Base-by-base conservation (phyloP, 441 rosid genomes). In the Mallotus japonicus region DNA sequence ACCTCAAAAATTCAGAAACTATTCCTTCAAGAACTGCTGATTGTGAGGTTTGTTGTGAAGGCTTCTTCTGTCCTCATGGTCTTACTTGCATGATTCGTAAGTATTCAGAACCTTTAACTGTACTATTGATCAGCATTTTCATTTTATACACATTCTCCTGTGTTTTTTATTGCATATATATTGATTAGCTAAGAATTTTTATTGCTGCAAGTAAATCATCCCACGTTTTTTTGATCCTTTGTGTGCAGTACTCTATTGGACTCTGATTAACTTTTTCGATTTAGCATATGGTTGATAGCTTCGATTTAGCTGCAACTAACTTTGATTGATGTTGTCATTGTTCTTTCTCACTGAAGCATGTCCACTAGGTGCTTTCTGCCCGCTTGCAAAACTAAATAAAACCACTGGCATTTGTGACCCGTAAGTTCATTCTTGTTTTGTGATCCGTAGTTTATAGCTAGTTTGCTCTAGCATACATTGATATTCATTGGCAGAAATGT, bases 21-120 rank as follows among this genome's bases (percentile, higher is more conserved):
- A 82, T 89, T 28, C 98, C 96, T 62, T 57, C 55, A 16, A 85
- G 97, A 78, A 83, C 87, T 67, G 69, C 71, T 49, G 57, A 72
- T 55, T 95, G 98, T 42, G 76, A 73, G 3, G 76, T 92, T 53
- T 95, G 99, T 46, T 95, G 98, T 32, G 91, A 86, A 66, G 99
- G 99, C 46, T 95, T 95, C 89, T 95, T 95, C 82, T 95, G 98
- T 76, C 99, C 99, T 70, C 92, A 87, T 28, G 99, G 99, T 24
- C 77, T 93, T 56, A 90, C 99, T 55, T 95, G 99, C 85, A 95
- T 95, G 97, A 93, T 95, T 53, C 97, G 99, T 95, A 82, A 86
- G 99, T 87, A 17, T 59, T 44, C 54, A 12, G 12, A 28, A 15
- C 46, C 40, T 53, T 46, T 24, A 72, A 55, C 37, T 67, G 22